These are phyloP conservation scores for Austroboletus novae-zelandiae DNA, from an alignment of 1,284 basidiomycete species.

Conservation along the genomic window DNA sequence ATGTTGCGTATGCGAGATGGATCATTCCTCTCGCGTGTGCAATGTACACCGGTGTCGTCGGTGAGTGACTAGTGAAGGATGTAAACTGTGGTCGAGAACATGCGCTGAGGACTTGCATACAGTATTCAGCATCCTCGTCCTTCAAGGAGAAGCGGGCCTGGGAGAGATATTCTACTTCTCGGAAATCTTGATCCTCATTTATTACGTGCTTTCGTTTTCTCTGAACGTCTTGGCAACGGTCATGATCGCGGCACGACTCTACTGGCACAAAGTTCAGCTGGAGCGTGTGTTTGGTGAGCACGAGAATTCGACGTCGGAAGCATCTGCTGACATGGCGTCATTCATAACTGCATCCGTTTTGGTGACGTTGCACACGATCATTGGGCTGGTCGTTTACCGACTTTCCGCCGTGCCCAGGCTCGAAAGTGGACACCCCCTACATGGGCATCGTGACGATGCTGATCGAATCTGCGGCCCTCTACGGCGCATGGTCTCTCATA, in stretches of 20 bases:
- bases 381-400: too few species aligned
- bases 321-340: constrained; percentile 2
- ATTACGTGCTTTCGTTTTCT: constrained; percentile 35
- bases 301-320: not conserved
- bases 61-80: constrained; percentile 9
- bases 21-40: constrained; percentile 27
- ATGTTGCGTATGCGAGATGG: constrained; percentile 23
- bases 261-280: constrained; percentile 30
- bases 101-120: not conserved
- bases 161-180: constrained; percentile 23
- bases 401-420: constrained; percentile 7
- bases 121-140: constrained; percentile 21
- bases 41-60: constrained; percentile 25
- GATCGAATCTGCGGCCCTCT: constrained; percentile 31
- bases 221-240: constrained; percentile 39
- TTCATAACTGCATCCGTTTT: not conserved
- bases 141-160: constrained; percentile 17
- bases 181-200: constrained; percentile 24
- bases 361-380: not conserved
- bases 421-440: constrained; percentile 23
- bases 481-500: constrained; percentile 26
- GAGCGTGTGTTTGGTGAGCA: constrained; percentile 30
- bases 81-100: not conserved
- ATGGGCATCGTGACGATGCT: constrained; percentile 20
- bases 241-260: constrained; percentile 36